These are phyloP conservation scores for Neurospora tetrasperma DNA, from an alignment of 495 filamentous ascomycete species.

Conservation along the genomic window DNA sequence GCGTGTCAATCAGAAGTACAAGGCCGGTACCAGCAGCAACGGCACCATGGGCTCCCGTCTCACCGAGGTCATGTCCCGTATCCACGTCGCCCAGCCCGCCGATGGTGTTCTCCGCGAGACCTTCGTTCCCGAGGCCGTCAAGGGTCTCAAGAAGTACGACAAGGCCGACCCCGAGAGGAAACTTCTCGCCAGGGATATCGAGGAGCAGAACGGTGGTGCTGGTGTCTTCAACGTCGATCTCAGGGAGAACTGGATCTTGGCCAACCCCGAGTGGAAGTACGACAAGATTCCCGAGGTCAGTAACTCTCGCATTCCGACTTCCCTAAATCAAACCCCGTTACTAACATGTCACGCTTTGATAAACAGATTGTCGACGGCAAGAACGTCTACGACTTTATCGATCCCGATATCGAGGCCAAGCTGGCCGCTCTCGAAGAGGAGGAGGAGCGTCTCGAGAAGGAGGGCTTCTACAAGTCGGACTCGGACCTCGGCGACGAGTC, in stretches of 20 bases:
- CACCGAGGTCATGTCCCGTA: slow-evolving; percentile 80
- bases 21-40: slow-evolving; percentile 67
- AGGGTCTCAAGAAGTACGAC: slow-evolving; percentile 73
- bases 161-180: slow-evolving; percentile 75
- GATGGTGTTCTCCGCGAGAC: slow-evolving; percentile 66
- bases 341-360: slow-evolving; percentile 2
- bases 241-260: slow-evolving; percentile 74
- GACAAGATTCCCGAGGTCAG: slow-evolving; percentile 78
- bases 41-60: slow-evolving; percentile 67
- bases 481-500: slow-evolving; percentile 68
- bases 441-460: slow-evolving; percentile 78
- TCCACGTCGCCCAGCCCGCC: slow-evolving; percentile 90
- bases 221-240: slow-evolving; percentile 93
- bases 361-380: slow-evolving; percentile 62
- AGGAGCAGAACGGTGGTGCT: slow-evolving; percentile 86
- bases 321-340: not conserved
- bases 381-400: slow-evolving; percentile 94
- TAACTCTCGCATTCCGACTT: not conserved
- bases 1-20: slow-evolving; percentile 88
- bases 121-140: slow-evolving; percentile 81
- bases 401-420: slow-evolving; percentile 91
- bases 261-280: slow-evolving; percentile 82
- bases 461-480: slow-evolving; percentile 63
- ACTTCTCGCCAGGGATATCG: slow-evolving; percentile 72
- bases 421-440: slow-evolving; percentile 86